These are phyloP conservation scores for Barnettozyma vustinii DNA, from an alignment of 805 yeast genomes.

Conservation along the genomic window DNA sequence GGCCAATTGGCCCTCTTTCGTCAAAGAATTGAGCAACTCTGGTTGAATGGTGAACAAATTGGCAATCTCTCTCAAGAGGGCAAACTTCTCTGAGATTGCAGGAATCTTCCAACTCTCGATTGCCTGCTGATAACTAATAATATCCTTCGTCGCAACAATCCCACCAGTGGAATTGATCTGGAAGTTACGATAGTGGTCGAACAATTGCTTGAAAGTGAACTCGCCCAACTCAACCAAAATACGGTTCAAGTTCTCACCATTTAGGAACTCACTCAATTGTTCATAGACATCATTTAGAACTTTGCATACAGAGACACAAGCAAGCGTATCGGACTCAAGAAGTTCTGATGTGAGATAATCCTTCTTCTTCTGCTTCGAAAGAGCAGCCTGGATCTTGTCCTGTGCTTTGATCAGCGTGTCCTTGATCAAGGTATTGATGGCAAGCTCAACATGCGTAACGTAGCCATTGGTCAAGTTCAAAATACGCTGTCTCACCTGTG, in stretches of 20 bases:
- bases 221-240: constrained; percentile 54
- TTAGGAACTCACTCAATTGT: constrained; percentile 33
- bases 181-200: constrained; percentile 70
- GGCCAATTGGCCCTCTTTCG: constrained; percentile 75
- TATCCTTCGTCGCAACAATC: constrained; percentile 72
- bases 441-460: constrained; percentile 55
- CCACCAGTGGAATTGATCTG: constrained; percentile 82
- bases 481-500: constrained; percentile 52
- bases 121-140: constrained; percentile 65
- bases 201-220: constrained; percentile 49
- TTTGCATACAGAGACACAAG: constrained; percentile 58
- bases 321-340: constrained; percentile 57
- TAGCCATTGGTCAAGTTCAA: constrained; percentile 56
- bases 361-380: constrained; percentile 66
- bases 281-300: constrained; percentile 42
- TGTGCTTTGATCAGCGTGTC: constrained; percentile 52
- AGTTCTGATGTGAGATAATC: constrained; percentile 54
- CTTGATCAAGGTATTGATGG: constrained; percentile 57
- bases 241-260: constrained; percentile 43
- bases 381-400: constrained; percentile 41
- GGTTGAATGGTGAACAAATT: constrained; percentile 83
- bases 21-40: constrained; percentile 67
- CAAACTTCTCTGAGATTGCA: constrained; percentile 57
- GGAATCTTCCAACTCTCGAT: constrained; percentile 64
- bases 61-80: constrained; percentile 73